phyloP scores from a whole-genome alignment of 352 stramenopile species.

The Globisporangium emineosum region DNA sequence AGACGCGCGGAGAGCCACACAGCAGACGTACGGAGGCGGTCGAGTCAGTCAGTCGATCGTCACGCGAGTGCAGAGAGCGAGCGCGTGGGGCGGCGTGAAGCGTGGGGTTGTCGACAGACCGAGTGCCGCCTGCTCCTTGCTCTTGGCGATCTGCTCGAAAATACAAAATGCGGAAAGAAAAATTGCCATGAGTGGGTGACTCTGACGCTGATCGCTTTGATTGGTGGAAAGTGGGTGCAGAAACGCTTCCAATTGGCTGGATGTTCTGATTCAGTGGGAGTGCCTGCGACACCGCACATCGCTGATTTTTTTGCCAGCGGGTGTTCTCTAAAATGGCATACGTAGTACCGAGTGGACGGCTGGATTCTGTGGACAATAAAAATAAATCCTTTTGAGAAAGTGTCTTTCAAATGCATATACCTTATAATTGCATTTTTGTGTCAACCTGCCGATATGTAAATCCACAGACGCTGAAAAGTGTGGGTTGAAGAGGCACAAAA shows the following conservation, averaged over 20 bases:
- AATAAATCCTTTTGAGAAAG: too few species aligned
- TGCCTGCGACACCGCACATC: not conserved
- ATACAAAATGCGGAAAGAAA: not conserved
- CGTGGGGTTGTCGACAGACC: not conserved
- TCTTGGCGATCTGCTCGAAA: slow-evolving; percentile 2
- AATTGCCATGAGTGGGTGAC: not conserved
- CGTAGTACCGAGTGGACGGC: too few species aligned
- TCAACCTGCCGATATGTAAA: not conserved
- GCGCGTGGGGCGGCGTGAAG: not conserved
- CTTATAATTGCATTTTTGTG: not conserved
- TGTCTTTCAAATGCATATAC: not conserved
- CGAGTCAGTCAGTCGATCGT: not conserved
- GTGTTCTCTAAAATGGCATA: not conserved
- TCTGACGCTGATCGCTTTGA: not conserved
- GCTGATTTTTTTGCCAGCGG: slow-evolving; percentile 1
- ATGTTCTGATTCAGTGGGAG: not conserved
- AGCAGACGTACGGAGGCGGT: not conserved
- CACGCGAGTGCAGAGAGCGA: not conserved
- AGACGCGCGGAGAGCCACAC: not conserved
- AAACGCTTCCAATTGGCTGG: not conserved
- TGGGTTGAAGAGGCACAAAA: slow-evolving; percentile 1
- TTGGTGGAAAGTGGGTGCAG: not conserved
- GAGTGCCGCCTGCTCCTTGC: not conserved
- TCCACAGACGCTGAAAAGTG: not conserved
- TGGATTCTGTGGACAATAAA: too few species aligned